phyloP scores from a whole-genome alignment of 2,329 filamentous ascomycete species.

The Zarea fungicola region DNA sequence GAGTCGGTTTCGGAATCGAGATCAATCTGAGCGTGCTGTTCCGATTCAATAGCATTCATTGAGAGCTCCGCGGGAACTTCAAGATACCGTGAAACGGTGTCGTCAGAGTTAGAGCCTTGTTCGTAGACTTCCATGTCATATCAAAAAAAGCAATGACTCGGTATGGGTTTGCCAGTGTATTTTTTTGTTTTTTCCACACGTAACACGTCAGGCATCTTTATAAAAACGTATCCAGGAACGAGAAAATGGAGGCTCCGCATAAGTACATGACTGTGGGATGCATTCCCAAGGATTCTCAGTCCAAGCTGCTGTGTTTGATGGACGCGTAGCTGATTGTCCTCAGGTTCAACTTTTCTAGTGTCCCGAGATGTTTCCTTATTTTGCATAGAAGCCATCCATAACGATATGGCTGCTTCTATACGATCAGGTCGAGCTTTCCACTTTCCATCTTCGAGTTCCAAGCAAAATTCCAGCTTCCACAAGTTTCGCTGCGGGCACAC shows the following conservation, averaged over 20 bases:
- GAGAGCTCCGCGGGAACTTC: background rate
- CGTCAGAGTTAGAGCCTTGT: background rate
- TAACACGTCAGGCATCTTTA: background rate
- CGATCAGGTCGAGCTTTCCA: background rate
- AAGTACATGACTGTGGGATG: background rate
- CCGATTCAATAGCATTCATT: background rate
- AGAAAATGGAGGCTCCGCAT: background rate
- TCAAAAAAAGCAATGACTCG: background rate
- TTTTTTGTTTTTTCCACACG: background rate
- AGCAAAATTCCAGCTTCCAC: background rate
- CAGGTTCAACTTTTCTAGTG: background rate
- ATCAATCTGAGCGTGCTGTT: background rate
- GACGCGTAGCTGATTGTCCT: background rate
- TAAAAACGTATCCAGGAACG: background rate
- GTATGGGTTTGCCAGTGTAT: background rate
- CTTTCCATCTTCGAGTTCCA: background rate
- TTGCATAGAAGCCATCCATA: background rate
- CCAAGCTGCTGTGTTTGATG: background rate
- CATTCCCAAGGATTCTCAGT: background rate
- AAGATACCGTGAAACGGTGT: background rate
- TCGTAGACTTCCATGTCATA: background rate
- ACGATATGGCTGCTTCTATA: background rate
- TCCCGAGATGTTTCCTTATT: background rate
- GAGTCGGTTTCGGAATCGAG: background rate
- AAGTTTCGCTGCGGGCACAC: background rate